A percentile compares a stretch with the other conserved stretches of the same genome.
Evolutionary conservation across 2,329 filamentous ascomycete species (phyloP).

Genomic region (Didymella exigua): DNA sequence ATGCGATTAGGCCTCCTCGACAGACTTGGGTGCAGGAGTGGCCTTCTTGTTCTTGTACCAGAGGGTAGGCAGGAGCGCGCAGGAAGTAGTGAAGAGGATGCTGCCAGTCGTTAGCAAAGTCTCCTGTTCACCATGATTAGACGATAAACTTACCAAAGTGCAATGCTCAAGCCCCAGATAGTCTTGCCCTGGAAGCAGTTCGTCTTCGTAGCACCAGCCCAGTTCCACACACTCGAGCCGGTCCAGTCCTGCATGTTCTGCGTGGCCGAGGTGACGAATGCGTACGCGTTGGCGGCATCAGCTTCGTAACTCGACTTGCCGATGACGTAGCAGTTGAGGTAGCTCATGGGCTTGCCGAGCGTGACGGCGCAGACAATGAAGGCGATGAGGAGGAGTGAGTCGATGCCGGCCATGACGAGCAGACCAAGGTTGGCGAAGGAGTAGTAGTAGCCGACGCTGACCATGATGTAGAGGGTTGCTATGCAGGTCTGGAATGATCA

Average conservation of each 20-base stretch:
- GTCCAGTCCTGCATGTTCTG: conserved; percentile 58
- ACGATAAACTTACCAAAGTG: conserved; percentile 63
- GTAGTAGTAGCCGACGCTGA: conserved; percentile 77
- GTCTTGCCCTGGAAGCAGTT: conserved; percentile 86
- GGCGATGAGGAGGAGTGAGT: conserved; percentile 73
- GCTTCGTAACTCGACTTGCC: conserved; percentile 53
- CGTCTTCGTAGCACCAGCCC: conserved; percentile 64
- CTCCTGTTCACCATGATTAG: too few relatives aligned
- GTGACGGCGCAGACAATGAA: conserved; percentile 77
- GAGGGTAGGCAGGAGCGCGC: conserved; percentile 53
- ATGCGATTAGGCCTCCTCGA: conserved; percentile 37
- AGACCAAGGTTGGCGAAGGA: conserved; percentile 79
- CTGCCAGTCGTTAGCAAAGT: conserved; percentile 30
- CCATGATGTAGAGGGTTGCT: conserved; percentile 73
- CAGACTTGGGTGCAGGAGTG: conserved; percentile 42
- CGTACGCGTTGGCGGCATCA: conserved; percentile 56
- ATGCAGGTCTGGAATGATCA: conserved; percentile 68
- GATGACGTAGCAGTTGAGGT: conserved; percentile 71
- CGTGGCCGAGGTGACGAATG: conserved; percentile 60
- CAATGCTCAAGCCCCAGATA: conserved; percentile 84
- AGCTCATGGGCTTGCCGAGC: conserved; percentile 79
- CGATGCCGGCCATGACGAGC: conserved; percentile 71
- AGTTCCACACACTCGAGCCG: conserved; percentile 55
- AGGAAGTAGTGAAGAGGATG: conserved; percentile 55
- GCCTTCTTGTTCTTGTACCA: conserved; percentile 58